Conservation (phyloP, 164 flowering plant genomes). For the Tinospora cordifolia region DNA sequence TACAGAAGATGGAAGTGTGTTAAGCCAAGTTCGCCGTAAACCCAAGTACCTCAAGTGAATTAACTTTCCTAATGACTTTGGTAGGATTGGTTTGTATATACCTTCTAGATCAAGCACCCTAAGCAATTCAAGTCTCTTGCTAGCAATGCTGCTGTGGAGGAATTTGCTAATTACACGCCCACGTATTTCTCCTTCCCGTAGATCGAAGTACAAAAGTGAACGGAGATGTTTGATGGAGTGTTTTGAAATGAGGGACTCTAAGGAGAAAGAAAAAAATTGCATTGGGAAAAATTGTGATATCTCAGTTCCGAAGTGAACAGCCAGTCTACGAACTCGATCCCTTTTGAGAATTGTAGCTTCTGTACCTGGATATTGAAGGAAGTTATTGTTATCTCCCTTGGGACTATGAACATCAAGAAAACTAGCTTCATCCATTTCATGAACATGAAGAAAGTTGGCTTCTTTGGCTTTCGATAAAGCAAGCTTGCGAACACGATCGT, state of each 20-base stretch:
- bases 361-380: neutral
- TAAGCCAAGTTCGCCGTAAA: neutral
- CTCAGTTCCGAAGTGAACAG: neutral
- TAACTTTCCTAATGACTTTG: slow-evolving; percentile 17
- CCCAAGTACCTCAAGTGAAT: slow-evolving; percentile 25
- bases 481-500: slow-evolving; percentile 16
- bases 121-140: neutral
- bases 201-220: neutral
- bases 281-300: neutral
- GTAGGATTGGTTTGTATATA: neutral
- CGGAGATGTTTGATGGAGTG: slow-evolving; percentile 2
- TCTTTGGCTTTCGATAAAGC: slow-evolving; percentile 12
- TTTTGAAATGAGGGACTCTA: neutral
- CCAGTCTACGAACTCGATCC: neutral
- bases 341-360: neutral
- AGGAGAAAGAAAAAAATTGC: neutral
- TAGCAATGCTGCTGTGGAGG: neutral
- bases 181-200: neutral
- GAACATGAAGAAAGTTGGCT: slow-evolving; percentile 7
- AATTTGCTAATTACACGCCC: neutral
- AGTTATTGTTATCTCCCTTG: neutral
- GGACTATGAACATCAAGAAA: neutral
- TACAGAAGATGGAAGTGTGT: slow-evolving; percentile 21
- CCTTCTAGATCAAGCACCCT: slow-evolving; percentile 10
- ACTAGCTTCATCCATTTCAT: neutral